Conservation (phyloP, 2,329 filamentous ascomycete genomes). For the Fusarium devonianum region DNA sequence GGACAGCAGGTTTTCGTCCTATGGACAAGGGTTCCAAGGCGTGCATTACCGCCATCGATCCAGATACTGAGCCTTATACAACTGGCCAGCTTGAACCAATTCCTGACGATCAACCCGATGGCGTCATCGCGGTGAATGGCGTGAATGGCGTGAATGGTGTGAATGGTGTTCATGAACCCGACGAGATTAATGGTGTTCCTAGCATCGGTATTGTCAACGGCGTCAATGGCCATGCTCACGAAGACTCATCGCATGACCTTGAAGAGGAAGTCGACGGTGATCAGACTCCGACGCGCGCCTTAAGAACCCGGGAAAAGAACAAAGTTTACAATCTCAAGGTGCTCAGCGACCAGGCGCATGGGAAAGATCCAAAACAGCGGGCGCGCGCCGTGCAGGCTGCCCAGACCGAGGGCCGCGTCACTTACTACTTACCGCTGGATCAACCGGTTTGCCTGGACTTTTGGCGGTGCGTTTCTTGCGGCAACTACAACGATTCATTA, state of each 20-base stretch:
- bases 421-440: conserved; percentile 55
- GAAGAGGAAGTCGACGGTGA: conserved; percentile 57
- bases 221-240: conserved; percentile 29
- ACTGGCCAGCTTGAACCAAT: conserved; percentile 36
- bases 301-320: conserved; percentile 56
- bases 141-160: conserved; percentile 20
- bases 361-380: conserved; percentile 56
- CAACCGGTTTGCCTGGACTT: conserved; percentile 55
- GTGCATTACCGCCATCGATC: conserved; percentile 53
- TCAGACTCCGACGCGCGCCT: conserved; percentile 59
- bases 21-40: conserved; percentile 53
- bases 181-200: conserved; percentile 7
- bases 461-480: conserved; percentile 61
- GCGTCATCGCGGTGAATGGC: conserved; percentile 17
- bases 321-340: conserved; percentile 67
- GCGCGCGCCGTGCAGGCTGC: conserved; percentile 37
- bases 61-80: conserved; percentile 40
- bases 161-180: conserved; percentile 17
- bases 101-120: conserved; percentile 26
- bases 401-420: conserved; percentile 53
- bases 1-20: conserved; percentile 52
- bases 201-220: too few species aligned
- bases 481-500: conserved; percentile 55
- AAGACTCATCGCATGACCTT: conserved; percentile 48
- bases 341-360: conserved; percentile 64